Percentiles rank a stretch among this genome's conserved stretches.
These are phyloP conservation scores for Russula sp. DNA, from an alignment of 768 basidiomycete genomes.

Conservation along the genomic window DNA sequence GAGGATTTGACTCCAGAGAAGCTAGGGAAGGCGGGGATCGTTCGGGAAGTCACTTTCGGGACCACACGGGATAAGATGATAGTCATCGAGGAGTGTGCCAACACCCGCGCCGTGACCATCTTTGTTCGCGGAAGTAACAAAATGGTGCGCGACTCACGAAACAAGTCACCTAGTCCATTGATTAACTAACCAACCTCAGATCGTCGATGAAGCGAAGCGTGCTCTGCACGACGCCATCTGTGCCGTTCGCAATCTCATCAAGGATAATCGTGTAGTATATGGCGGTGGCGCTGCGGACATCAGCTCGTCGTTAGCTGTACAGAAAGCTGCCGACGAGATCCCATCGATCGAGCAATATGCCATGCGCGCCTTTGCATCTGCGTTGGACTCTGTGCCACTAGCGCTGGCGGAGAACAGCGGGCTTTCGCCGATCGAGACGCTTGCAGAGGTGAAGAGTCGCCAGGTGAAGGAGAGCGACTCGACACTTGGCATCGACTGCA, in stretches of 20 bases:
- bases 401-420: conserved; percentile 98
- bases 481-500: conserved; percentile 88
- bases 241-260: conserved; percentile 90
- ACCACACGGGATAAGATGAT: conserved; percentile 99
- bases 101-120: conserved; percentile 91
- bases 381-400: conserved; percentile 90
- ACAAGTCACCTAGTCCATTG: neutral
- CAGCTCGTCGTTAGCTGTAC: conserved; percentile 86
- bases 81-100: conserved; percentile 97
- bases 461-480: conserved; percentile 85
- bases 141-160: conserved; percentile 54
- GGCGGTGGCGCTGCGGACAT: conserved; percentile 99
- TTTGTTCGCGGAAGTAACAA: conserved; percentile 98
- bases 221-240: conserved; percentile 97
- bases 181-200: conserved; percentile 40
- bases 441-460: conserved; percentile 91
- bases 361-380: conserved; percentile 97
- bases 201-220: conserved; percentile 97
- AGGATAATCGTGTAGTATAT: conserved; percentile 95
- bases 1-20: conserved; percentile 91
- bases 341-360: conserved; percentile 98
- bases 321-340: conserved; percentile 95
- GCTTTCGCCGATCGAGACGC: conserved; percentile 89
- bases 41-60: conserved; percentile 91
- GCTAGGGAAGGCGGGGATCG: conserved; percentile 87